Percentiles rank a stretch among this genome's conserved stretches.
Conservation (phyloP, 768 basidiomycete genomes). For the Lactifluus subvellereus region DNA sequence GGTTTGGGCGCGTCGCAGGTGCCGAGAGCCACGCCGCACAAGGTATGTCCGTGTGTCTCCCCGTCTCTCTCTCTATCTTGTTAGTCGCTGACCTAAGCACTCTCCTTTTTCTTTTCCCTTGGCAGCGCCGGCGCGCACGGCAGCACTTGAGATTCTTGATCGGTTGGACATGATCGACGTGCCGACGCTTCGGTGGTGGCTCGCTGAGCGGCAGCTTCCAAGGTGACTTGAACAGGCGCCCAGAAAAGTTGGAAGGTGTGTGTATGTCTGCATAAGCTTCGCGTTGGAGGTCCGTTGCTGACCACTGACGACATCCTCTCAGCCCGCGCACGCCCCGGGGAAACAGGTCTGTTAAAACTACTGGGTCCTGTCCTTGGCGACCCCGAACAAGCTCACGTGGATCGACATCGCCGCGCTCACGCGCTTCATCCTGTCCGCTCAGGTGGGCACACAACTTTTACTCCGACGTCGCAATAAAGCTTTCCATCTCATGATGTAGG, state of each 20-base stretch:
- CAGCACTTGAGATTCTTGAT: too few relatives aligned
- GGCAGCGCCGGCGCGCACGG: too few relatives aligned
- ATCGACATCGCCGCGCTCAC: slow-evolving; percentile 77
- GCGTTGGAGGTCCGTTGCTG: not conserved
- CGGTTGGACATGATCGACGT: too few relatives aligned
- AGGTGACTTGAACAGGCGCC: slow-evolving; percentile 94
- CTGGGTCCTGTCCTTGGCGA: slow-evolving; percentile 91
- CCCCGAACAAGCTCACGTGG: slow-evolving; percentile 78
- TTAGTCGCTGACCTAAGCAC: too few relatives aligned
- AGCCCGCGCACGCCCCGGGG: not conserved
- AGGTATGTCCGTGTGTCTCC: slow-evolving; percentile 41
- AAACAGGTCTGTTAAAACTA: slow-evolving; percentile 94
- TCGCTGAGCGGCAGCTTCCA: slow-evolving; percentile 56
- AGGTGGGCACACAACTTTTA: slow-evolving; percentile 39
- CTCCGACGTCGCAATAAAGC: not conserved
- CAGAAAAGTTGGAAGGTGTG: slow-evolving; percentile 96
- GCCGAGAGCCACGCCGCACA: slow-evolving; percentile 92
- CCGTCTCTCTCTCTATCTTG: not conserved
- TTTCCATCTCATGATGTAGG: slow-evolving; percentile 40
- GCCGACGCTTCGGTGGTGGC: too few relatives aligned
- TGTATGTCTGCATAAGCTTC: slow-evolving; percentile 27
- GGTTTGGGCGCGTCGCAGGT: slow-evolving; percentile 77
- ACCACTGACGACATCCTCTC: not conserved
- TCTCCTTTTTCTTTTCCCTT: not conserved
- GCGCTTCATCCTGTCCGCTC: slow-evolving; percentile 81